Conservation (phyloP, 1,284 basidiomycete species). For the Ceratobasidium sp. region DNA sequence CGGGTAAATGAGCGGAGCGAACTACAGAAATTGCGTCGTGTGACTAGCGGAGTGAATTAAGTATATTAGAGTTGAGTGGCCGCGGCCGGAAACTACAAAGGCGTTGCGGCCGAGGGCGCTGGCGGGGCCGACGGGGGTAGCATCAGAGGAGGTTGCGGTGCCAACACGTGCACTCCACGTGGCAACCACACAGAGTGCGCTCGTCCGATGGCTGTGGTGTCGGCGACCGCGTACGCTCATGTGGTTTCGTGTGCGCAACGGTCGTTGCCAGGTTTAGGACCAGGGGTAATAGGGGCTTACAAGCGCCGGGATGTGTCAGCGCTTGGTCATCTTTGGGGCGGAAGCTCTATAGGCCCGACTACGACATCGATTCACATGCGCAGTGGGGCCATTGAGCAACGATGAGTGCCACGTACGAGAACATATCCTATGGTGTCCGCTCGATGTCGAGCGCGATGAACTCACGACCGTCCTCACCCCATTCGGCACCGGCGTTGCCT, state of each 20-base stretch:
- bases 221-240: neutral
- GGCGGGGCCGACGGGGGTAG: conserved; percentile 7
- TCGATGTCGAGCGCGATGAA: conserved; percentile 29
- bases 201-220: conserved; percentile 1
- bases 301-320: conserved; percentile 23
- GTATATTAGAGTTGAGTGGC: conserved; percentile 5
- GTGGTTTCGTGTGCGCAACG: conserved; percentile 4
- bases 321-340: neutral
- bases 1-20: conserved; percentile 38
- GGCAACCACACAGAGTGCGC: conserved; percentile 38
- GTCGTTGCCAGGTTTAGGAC: conserved; percentile 10
- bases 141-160: conserved; percentile 17
- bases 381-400: neutral
- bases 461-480: conserved; percentile 19
- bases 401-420: conserved; percentile 30
- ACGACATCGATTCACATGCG: conserved; percentile 24
- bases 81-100: conserved; percentile 16
- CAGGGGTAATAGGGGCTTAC: conserved; percentile 18
- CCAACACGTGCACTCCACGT: conserved; percentile 32
- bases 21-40: conserved; percentile 13
- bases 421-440: conserved; percentile 32
- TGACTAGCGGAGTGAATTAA: conserved; percentile 22
- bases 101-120: conserved; percentile 18
- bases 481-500: conserved; percentile 24
- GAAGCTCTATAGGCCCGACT: conserved; percentile 9